Conservation (phyloP, 1,284 basidiomycete species). For the Papiliotrema laurentii region DNA sequence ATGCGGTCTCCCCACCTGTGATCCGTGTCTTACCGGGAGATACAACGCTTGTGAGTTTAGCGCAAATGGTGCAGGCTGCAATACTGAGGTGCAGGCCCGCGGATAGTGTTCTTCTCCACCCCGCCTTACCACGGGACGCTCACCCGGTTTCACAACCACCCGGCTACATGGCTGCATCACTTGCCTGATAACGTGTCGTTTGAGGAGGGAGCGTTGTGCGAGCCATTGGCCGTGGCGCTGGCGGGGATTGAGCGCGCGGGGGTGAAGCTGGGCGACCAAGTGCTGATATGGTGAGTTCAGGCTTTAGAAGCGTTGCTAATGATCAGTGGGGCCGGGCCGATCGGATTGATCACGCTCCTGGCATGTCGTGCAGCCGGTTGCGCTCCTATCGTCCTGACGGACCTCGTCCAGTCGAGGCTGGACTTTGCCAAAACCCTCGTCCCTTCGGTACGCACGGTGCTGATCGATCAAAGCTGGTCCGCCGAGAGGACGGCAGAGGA, state of each 20-base stretch:
- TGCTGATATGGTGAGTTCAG: conserved; percentile 47
- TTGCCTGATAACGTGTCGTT: conserved; percentile 50
- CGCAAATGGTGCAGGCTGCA: not conserved
- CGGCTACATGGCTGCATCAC: conserved; percentile 54
- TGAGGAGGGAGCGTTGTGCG: conserved; percentile 54
- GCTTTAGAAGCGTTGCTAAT: not conserved
- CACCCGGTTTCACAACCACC: conserved; percentile 54
- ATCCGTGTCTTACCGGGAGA: conserved; percentile 51
- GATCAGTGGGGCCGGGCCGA: conserved; percentile 50
- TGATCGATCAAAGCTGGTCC: conserved; percentile 34
- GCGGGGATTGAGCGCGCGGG: conserved; percentile 53
- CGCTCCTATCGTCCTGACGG: conserved; percentile 54
- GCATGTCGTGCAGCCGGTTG: conserved; percentile 53
- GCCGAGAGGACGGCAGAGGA: conserved; percentile 37
- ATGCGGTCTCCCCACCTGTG: conserved; percentile 51
- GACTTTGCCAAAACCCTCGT: conserved; percentile 54
- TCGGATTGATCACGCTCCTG: conserved; percentile 53
- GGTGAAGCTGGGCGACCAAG: conserved; percentile 50
- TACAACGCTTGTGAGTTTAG: conserved; percentile 52
- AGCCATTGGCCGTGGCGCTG: conserved; percentile 54
- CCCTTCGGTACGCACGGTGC: conserved; percentile 49
- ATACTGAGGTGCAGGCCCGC: conserved; percentile 32
- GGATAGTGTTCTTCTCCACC: conserved; percentile 52
- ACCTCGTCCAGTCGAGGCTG: conserved; percentile 51
- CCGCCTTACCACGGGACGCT: conserved; percentile 52